These are phyloP conservation scores for Monilinia polystroma DNA, from an alignment of 2,329 filamentous ascomycete genomes.

Conservation along the genomic window DNA sequence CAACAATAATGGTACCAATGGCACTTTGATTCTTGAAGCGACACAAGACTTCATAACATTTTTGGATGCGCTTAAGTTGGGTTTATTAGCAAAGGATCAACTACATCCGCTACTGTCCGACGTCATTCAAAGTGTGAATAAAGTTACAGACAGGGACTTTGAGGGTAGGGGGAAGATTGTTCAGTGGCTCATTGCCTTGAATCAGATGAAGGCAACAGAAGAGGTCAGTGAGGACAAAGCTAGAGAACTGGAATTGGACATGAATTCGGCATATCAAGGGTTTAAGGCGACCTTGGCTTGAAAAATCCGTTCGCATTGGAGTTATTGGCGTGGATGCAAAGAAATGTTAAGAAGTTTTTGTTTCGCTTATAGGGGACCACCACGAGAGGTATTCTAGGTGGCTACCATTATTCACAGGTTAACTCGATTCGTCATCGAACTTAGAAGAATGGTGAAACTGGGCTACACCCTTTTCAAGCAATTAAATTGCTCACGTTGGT, in stretches of 20 bases:
- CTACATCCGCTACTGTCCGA: slow-evolving; percentile 93
- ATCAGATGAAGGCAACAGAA: slow-evolving; percentile 96
- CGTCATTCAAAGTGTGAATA: slow-evolving; percentile 95
- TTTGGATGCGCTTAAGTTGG: slow-evolving; percentile 88
- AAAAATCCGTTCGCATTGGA: slow-evolving; percentile 15
- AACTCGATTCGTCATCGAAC: neutral
- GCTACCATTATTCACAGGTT: neutral
- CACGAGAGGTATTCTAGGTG: no score
- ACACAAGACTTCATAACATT: slow-evolving; percentile 99
- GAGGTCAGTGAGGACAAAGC: slow-evolving; percentile 85
- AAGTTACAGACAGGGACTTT: slow-evolving; percentile 93
- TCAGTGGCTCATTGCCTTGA: slow-evolving; percentile 94
- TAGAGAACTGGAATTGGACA: slow-evolving; percentile 86
- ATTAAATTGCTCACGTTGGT: neutral
- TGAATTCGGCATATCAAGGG: slow-evolving; percentile 89
- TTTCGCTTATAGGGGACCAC: neutral
- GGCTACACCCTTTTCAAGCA: neutral
- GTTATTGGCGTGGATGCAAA: neutral
- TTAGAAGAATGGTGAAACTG: neutral
- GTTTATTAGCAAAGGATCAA: slow-evolving; percentile 90
- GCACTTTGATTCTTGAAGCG: slow-evolving; percentile 76
- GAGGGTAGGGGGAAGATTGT: slow-evolving; percentile 96
- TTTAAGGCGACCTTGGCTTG: slow-evolving; percentile 62
- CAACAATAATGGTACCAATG: slow-evolving; percentile 44
- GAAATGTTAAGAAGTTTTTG: neutral